Conservation (phyloP, 306 rosid species). For the Astragalus glycyphyllos region DNA sequence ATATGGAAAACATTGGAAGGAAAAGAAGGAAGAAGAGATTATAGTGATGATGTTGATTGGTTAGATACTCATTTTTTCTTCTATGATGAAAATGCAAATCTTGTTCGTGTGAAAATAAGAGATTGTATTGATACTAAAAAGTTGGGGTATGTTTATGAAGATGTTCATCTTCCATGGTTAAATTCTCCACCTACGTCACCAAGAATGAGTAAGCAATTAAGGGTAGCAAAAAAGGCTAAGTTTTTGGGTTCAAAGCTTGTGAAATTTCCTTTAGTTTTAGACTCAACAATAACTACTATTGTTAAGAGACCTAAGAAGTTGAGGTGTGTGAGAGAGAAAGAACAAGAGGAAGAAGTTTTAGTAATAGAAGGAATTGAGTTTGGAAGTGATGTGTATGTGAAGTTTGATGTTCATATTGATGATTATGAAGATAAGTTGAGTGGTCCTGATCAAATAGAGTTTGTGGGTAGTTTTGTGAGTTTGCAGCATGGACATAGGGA, state of each 20-base stretch:
- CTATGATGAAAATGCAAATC: slow-evolving; percentile 66
- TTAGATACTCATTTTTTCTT: slow-evolving; percentile 63
- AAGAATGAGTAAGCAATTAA: slow-evolving; percentile 3
- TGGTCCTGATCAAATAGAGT: slow-evolving; percentile 54
- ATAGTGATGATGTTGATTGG: slow-evolving; percentile 64
- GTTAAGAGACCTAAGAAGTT: slow-evolving; percentile 60
- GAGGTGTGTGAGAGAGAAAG: slow-evolving; percentile 48
- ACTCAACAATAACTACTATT: slow-evolving; percentile 37
- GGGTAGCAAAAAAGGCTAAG: slow-evolving; percentile 8
- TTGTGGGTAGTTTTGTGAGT: slow-evolving; percentile 78
- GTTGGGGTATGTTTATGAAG: slow-evolving; percentile 65
- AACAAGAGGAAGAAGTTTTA: slow-evolving; percentile 58
- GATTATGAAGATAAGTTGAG: slow-evolving; percentile 60
- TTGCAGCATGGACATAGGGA: slow-evolving; percentile 43
- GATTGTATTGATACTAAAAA: slow-evolving; percentile 60
- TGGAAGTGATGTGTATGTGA: slow-evolving; percentile 47
- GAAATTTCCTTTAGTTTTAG: slow-evolving; percentile 57
- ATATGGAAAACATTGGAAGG: slow-evolving; percentile 68
- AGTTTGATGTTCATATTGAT: slow-evolving; percentile 71
- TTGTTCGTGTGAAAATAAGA: slow-evolving; percentile 59
- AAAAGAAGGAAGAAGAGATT: slow-evolving; percentile 36
- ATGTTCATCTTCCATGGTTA: slow-evolving; percentile 50
- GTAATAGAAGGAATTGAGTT: slow-evolving; percentile 61
- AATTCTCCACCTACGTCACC: not conserved
- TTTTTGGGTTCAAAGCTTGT: not conserved